Percentiles rank a stretch among this genome's conserved stretches.
These are phyloP conservation scores for Cymodocea nodosa DNA, from an alignment of 116 monocot species.

Conservation along the genomic window DNA sequence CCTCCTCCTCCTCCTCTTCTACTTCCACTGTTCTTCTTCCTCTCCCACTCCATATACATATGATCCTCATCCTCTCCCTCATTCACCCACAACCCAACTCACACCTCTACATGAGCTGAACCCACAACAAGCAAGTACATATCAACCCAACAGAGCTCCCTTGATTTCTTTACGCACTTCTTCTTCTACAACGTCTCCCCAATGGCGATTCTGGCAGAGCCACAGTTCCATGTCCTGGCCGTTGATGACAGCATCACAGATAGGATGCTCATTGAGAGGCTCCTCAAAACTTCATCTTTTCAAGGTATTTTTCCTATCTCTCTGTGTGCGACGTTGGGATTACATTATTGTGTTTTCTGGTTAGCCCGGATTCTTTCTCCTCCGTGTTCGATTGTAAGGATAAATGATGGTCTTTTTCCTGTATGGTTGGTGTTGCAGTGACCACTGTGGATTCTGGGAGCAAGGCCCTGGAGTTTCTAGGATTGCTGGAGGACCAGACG, in stretches of 20 bases:
- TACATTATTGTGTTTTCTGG: too few species aligned
- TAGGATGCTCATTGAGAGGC: conserved; percentile 81
- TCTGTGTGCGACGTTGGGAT: too few species aligned
- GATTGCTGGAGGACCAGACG: conserved; percentile 30
- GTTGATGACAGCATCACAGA: conserved; percentile 83
- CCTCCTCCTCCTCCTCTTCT: background rate
- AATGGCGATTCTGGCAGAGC: conserved; percentile 46
- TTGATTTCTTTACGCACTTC: background rate
- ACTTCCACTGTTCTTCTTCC: too few species aligned
- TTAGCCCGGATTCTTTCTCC: too few species aligned
- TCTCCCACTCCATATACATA: background rate
- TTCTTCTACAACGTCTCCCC: background rate
- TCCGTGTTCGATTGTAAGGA: background rate
- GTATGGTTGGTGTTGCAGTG: conserved; percentile 19
- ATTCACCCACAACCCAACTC: background rate
- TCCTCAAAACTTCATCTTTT: conserved; percentile 76
- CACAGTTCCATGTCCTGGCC: conserved; percentile 72
- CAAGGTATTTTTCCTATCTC: conserved; percentile 24
- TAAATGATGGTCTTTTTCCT: conserved; percentile 4
- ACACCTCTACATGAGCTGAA: background rate
- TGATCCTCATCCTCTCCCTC: background rate
- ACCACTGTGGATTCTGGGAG: conserved; percentile 82
- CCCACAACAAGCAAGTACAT: background rate
- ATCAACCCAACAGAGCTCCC: too few species aligned
- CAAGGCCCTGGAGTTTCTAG: conserved; percentile 43